Conservation (phyloP, 306 rosid genomes). For the Fragaria iinumae region DNA sequence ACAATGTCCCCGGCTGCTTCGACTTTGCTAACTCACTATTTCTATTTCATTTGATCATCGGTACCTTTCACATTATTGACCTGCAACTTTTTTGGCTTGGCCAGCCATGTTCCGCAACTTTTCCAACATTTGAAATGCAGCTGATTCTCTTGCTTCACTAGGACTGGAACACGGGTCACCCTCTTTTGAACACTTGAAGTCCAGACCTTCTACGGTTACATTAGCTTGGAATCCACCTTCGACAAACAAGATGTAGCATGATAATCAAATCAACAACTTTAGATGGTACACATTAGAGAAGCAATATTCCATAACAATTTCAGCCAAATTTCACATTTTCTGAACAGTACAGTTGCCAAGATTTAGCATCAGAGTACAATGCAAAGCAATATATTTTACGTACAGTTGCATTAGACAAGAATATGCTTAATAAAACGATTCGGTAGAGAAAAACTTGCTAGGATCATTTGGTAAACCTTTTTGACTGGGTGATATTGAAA, state of each 20-base stretch:
- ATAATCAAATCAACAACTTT: neutral
- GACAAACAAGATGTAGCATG: neutral
- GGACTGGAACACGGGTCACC: conserved; percentile 35
- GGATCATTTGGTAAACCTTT: neutral
- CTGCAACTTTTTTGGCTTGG: neutral
- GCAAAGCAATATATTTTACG: neutral
- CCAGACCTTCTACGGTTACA: conserved; percentile 49
- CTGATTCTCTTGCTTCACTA: conserved; percentile 49
- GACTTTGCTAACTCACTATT: neutral
- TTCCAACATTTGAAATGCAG: conserved; percentile 42
- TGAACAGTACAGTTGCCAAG: neutral
- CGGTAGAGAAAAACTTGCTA: neutral
- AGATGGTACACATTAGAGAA: neutral
- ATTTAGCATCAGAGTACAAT: no score
- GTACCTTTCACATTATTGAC: neutral
- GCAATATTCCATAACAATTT: neutral
- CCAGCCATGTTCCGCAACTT: conserved; percentile 26
- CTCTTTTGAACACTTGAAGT: conserved; percentile 45
- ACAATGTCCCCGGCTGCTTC: neutral
- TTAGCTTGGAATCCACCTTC: conserved; percentile 63
- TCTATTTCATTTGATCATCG: neutral
- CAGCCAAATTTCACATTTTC: neutral
- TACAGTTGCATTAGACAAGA: neutral
- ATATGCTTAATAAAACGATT: neutral
- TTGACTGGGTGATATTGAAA: neutral